Evolutionary conservation across 2,329 filamentous ascomycete genomes (phyloP), one percentile per base, ranked within the genome.

Genomic region (Fusarium sacchari): DNA sequence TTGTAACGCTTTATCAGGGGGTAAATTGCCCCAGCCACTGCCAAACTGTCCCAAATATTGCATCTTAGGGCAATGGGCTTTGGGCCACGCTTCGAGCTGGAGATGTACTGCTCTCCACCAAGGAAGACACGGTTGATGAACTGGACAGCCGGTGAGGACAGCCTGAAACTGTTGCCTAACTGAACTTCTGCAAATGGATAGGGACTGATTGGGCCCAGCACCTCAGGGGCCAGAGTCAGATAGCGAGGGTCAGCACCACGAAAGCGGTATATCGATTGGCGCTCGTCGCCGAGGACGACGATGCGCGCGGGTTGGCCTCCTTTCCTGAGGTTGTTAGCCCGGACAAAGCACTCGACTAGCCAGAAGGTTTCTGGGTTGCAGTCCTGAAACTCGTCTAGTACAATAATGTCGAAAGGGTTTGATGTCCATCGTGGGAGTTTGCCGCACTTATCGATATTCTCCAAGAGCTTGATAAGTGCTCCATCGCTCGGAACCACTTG

Each of bases 381-480:
- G 37, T 81, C 79, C 36, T 81, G 80, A 26, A 81, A 74, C 60
- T 81, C 80, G 37, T 81, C 79, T 15, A 81, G 40, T 9, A 81
- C 74, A 36, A 81, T 67, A 8, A 81, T 76, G n/a, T 81, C 78
- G 57, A 77, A 81, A 20, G 76, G 76, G 17, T 36, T 28, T 14
- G n/a, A 67, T 7, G 14, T 55, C 76, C 79, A 80, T 28, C 24
- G 11, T 12, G 79, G 78, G 32, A 70, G 61, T 40, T 60, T 49
- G n/a, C 62, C 30, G 12, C 36, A 30, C 26, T 28, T 37, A 18
- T 55, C 22, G 10, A 73, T 50, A 6, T 50, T 57, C 34, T 46
- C 49, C 14, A 73, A 60, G 20, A 71, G 47, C 22, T 42, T 59
- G 26, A 39, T 57, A 28, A 80, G 58, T 12, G 58, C 49, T 7